Base-by-base conservation (phyloP, 1,139 yeast genomes). In the Scheffersomyces stambukii region DNA sequence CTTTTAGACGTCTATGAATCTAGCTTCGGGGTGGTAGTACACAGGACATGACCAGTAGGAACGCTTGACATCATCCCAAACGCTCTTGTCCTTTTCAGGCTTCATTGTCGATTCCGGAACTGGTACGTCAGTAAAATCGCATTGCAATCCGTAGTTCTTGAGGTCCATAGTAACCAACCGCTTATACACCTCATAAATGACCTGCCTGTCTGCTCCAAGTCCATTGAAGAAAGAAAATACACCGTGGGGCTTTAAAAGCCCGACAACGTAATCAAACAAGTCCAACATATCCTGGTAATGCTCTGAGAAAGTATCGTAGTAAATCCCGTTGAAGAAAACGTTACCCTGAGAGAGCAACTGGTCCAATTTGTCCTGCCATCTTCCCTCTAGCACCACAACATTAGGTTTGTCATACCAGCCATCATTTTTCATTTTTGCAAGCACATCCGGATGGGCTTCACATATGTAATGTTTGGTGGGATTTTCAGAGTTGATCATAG, bases 391-490 rank as follows among this genome's bases (percentile, higher is more conserved):
- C 1, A 89, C 62, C 2, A 75, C 75, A 16, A 89, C 96, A 38
- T 76, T 77, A 8, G 73, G 63, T 46, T 75, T 81, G 5, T 78
- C 81, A 50, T 74, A 79, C 97, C 97, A 89, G 2, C 96, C 96
- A 43, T 83, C 91, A 1, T 52, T 46, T 33, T 64, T 64, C 66
- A 89, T 60, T 45, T 83, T 81, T 1, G 56, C 54, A 19, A 89
- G 58, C 5, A 89, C 97, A 44, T 84, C 95, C 1, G 97, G 96
- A 46, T 89, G 97, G 0, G 97, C 96, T 53, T 89, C 97, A 41
- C 88, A 79, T 27, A 89, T 89, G 53, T 85, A 89, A 52, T 89
- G 97, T 35, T 64, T 72, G 5, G 76, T 63, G 6, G 94, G 95
- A 5, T 52, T 50, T 21, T 45, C 42, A 4, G 55, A 61, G 48